phyloP scores from a whole-genome alignment of 2,329 filamentous ascomycete species.

The Purpureocillium lavendulum region DNA sequence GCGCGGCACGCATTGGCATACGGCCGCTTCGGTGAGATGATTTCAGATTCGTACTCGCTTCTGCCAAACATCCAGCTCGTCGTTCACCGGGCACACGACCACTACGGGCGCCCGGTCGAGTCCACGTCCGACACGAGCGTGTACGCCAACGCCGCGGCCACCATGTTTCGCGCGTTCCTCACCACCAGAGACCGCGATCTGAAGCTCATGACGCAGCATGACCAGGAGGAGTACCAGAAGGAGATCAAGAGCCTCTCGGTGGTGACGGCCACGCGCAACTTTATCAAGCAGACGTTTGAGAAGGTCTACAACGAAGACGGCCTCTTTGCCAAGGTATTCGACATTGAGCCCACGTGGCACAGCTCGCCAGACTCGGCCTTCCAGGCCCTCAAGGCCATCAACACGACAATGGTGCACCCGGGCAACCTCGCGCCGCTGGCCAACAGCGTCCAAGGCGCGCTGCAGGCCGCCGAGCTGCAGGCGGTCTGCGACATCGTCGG shows the following conservation, averaged over 20 bases:
- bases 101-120: slow-evolving; percentile 36
- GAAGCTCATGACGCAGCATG: slow-evolving; percentile 42
- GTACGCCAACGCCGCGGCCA: slow-evolving; percentile 45
- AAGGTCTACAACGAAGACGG: slow-evolving; percentile 45
- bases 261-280: slow-evolving; percentile 49
- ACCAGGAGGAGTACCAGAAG: slow-evolving; percentile 44
- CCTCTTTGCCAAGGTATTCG: slow-evolving; percentile 47
- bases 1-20: slow-evolving; percentile 52
- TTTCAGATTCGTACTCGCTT: slow-evolving; percentile 46
- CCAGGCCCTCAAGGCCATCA: slow-evolving; percentile 37
- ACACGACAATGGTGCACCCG: slow-evolving; percentile 43
- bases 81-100: slow-evolving; percentile 42
- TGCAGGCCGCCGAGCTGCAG: slow-evolving; percentile 39
- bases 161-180: slow-evolving; percentile 46
- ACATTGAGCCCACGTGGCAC: slow-evolving; percentile 45
- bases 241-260: slow-evolving; percentile 39
- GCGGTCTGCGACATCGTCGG: slow-evolving; percentile 47
- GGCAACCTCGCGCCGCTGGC: slow-evolving; percentile 46
- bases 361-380: slow-evolving; percentile 41
- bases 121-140: slow-evolving; percentile 37
- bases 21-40: slow-evolving; percentile 50
- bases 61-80: slow-evolving; percentile 48
- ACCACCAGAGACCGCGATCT: slow-evolving; percentile 45
- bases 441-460: slow-evolving; percentile 36
- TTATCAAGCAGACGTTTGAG: slow-evolving; percentile 52